Evolutionary conservation across 768 basidiomycete genomes (phyloP).

Genomic region (Boletus reticuloceps): DNA sequence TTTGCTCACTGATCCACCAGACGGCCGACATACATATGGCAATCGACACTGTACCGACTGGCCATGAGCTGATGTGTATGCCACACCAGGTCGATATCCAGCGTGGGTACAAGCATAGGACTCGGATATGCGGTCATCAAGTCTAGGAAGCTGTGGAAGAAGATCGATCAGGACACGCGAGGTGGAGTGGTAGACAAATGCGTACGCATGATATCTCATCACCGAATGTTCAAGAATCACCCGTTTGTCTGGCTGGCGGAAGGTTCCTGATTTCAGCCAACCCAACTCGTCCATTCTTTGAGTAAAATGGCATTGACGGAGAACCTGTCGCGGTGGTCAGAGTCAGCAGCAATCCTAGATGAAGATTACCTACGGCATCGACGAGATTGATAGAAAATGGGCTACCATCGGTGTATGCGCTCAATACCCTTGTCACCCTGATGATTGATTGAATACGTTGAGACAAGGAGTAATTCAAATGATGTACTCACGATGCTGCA

Average conservation of each 20-base stretch:
- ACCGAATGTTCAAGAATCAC: conserved; percentile 46
- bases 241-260: conserved; percentile 36
- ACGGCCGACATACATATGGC: conserved; percentile 40
- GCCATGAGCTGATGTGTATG: conserved; percentile 68
- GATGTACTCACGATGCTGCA: conserved; percentile 21
- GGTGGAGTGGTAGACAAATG: not conserved
- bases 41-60: conserved; percentile 44
- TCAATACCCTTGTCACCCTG: conserved; percentile 44
- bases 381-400: conserved; percentile 56
- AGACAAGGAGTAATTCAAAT: not conserved
- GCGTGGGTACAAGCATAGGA: conserved; percentile 53
- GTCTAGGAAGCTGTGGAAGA: conserved; percentile 47
- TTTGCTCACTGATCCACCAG: conserved; percentile 54
- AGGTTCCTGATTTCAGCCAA: conserved; percentile 48
- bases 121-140: conserved; percentile 44
- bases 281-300: conserved; percentile 49
- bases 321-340: conserved; percentile 35
- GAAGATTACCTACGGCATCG: conserved; percentile 44
- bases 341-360: not conserved
- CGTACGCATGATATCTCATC: conserved; percentile 59
- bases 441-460: not conserved
- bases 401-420: conserved; percentile 50
- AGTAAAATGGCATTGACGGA: conserved; percentile 57
- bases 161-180: not conserved
- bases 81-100: conserved; percentile 78